Base-by-base conservation (phyloP, 2,329 filamentous ascomycete species). In the Rhynchosporium agropyri region DNA sequence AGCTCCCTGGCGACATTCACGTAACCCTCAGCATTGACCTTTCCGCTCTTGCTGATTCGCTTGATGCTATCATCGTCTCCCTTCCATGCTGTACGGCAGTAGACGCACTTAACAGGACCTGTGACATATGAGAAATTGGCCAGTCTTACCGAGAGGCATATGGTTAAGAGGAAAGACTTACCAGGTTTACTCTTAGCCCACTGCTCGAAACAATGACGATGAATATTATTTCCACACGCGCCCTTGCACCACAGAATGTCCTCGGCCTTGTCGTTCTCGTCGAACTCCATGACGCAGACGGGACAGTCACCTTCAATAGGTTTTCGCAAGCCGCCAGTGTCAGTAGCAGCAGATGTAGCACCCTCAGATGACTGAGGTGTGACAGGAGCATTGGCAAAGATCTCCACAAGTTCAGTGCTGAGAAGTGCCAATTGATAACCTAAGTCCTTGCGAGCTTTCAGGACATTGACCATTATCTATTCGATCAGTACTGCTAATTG, bases 231-330 rank as follows among this genome's bases (percentile, higher is more conserved):
- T 20, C 85, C 85, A 67, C 86, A 89, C 2, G 81, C 78, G 0
- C 80, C 80, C 69, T 81, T 81, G 74, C 86, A 88, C 79, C 84
- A 88, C 9, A 84, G 74, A 6, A 81, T 78, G 4, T 80, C 77
- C 61, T 81, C 63, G 5, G 46, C 29, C 26, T 61, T 64, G 76
- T 65, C 68, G 15, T 58, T 63, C 7, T 77, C 77, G 31, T 81
- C 77, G 58, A 85, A 80, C 57, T 84, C 81, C 75, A 80, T 82
- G 71, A 83, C 84, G 73, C 86, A 88, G 65, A 88, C 84, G 0
- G 84, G 83, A 68, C 86, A 89, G 64, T 87, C 84, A 28, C 84
- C 85, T 58, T 86, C 83, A 40, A 87, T 74, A 0, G 82, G 76
- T 69, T 86, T 88, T 62, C 84, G 81, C 20, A 82, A 82, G 20